phyloP scores from a whole-genome alignment of 1,139 yeast genomes.

The Kodamaea sp. region DNA sequence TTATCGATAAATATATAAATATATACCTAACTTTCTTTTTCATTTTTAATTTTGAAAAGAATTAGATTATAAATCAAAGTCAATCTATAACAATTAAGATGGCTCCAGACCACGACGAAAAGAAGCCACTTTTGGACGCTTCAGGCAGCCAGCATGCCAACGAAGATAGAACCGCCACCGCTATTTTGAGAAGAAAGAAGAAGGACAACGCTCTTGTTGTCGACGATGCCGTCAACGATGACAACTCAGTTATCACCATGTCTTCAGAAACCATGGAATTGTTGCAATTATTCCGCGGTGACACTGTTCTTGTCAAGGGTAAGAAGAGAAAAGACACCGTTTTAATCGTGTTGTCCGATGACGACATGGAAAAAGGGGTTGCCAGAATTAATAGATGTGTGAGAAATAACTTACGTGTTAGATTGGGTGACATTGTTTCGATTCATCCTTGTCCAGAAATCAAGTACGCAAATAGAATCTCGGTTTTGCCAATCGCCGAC shows the following conservation, averaged over 20 bases:
- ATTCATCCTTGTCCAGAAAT: constrained; percentile 97
- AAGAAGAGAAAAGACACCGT: constrained; percentile 98
- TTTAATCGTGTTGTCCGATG: constrained; percentile 93
- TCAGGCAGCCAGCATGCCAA: constrained; percentile 35
- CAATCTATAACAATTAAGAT: constrained; percentile 12
- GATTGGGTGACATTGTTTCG: constrained; percentile 88
- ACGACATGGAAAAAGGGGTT: constrained; percentile 93
- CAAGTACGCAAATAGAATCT: constrained; percentile 88
- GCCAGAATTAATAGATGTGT: constrained; percentile 94
- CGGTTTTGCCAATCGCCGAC: constrained; percentile 96
- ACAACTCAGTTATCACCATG: constrained; percentile 93
- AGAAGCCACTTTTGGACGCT: constrained; percentile 44
- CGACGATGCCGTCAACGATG: constrained; percentile 96
- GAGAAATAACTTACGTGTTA: constrained; percentile 88
- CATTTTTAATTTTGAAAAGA: background rate
- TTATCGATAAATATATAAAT: background rate
- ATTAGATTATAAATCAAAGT: too few relatives aligned
- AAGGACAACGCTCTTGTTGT: constrained; percentile 91
- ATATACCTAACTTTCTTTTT: constrained; percentile 2
- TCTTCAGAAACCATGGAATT: constrained; percentile 94
- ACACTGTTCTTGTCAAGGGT: constrained; percentile 94
- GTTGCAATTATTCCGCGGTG: constrained; percentile 94
- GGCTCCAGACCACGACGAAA: constrained; percentile 27
- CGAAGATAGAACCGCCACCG: constrained; percentile 94
- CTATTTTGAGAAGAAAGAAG: constrained; percentile 95